Conservation (phyloP, 2,329 filamentous ascomycete species). For the Spiromastix sp. region DNA sequence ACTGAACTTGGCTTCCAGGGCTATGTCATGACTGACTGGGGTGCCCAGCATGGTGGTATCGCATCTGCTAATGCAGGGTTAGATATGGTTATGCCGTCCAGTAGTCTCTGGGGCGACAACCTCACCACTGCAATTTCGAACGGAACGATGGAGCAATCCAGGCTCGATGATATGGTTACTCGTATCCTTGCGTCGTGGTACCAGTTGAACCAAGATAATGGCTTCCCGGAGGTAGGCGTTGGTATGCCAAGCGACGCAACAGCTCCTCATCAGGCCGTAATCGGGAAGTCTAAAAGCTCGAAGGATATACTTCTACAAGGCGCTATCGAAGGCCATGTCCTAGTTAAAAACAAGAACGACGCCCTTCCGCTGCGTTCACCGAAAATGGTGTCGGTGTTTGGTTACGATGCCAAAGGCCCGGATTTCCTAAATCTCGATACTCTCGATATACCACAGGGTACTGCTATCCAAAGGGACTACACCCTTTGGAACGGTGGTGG, state of each 20-base stretch:
- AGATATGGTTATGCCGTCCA: conserved; percentile 35
- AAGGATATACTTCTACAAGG: no score
- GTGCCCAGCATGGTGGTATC: conserved; percentile 34
- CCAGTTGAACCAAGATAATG: conserved; percentile 35
- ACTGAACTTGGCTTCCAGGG: conserved; percentile 44
- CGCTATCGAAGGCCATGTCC: no score
- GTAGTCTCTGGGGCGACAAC: conserved; percentile 13
- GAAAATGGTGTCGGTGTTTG: conserved; percentile 39
- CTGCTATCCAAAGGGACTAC: no score
- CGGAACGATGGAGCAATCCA: not conserved
- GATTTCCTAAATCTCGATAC: no score
- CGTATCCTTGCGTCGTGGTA: conserved; percentile 38
- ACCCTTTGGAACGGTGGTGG: no score
- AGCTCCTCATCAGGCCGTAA: no score
- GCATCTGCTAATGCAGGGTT: conserved; percentile 32
- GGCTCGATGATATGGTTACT: conserved; percentile 9
- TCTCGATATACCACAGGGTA: no score
- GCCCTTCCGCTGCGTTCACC: conserved; percentile 36
- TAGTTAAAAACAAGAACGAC: conserved; percentile 35
- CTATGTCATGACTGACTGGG: conserved; percentile 35
- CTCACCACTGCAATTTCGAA: conserved; percentile 28
- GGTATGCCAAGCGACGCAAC: no score
- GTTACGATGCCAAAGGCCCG: conserved; percentile 36
- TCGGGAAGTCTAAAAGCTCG: no score
- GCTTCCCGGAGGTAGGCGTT: conserved; percentile 34